A percentile compares a stretch with the other conserved stretches of the same genome.
phyloP scores from a whole-genome alignment of 352 stramenopile species.

The Phytophthora sp. region DNA sequence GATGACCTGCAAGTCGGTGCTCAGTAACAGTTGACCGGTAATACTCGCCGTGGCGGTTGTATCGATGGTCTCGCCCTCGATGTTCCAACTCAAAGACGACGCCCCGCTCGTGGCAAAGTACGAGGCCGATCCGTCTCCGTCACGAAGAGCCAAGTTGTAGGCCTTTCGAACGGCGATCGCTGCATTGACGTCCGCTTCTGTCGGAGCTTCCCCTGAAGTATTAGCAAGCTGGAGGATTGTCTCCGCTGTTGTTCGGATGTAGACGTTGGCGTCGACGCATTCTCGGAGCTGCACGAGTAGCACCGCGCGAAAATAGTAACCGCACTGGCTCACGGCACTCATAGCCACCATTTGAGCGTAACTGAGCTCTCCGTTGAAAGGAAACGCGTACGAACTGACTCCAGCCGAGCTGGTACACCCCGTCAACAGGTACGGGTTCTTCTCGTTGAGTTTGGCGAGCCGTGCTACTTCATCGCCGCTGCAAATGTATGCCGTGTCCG shows the following conservation, averaged over 20 bases:
- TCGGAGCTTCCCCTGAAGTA: constrained; percentile 21
- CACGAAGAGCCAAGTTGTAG: constrained; percentile 39
- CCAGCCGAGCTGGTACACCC: constrained; percentile 27
- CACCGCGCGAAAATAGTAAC: constrained; percentile 40
- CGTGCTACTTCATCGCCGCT: constrained; percentile 37
- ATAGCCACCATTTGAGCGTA: constrained; percentile 43
- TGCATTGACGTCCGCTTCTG: constrained; percentile 33
- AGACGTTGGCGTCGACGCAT: constrained; percentile 41
- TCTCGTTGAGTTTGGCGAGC: constrained; percentile 34
- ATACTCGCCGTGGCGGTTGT: constrained; percentile 25
- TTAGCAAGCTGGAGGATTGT: constrained; percentile 33
- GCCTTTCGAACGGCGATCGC: constrained; percentile 29
- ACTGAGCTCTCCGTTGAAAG: constrained; percentile 38
- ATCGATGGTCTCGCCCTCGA: constrained; percentile 37
- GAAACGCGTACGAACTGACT: constrained; percentile 37
- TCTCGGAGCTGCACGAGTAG: constrained; percentile 37
- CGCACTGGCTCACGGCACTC: constrained; percentile 26
- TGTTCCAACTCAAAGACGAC: constrained; percentile 31
- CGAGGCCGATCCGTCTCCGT: constrained; percentile 23
- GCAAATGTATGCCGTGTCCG: constrained; percentile 38
- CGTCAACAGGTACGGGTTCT: constrained; percentile 39
- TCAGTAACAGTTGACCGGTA: constrained; percentile 35
- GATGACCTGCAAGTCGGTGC: constrained; percentile 38
- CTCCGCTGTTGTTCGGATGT: constrained; percentile 41
- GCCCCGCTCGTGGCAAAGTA: constrained; percentile 15